Evolutionary conservation across 2,329 filamentous ascomycete species (phyloP).

Genomic region (Epichloe sp.): DNA sequence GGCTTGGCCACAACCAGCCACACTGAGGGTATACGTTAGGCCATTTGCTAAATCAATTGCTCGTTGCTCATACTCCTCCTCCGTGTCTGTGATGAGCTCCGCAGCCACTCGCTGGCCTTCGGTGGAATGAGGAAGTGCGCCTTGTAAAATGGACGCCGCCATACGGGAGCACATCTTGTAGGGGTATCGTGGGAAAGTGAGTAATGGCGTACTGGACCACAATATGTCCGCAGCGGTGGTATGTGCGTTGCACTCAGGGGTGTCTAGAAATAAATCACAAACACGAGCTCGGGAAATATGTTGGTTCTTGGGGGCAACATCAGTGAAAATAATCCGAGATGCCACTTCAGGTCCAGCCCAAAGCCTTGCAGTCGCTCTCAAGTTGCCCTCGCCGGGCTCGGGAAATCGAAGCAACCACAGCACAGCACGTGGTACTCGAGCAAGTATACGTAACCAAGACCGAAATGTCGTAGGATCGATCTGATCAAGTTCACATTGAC

Average conservation of each 20-base stretch:
- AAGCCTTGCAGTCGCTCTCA: constrained; percentile 61
- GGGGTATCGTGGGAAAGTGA: constrained; percentile 80
- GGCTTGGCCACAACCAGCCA: constrained; percentile 37
- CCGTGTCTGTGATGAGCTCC: constrained; percentile 66
- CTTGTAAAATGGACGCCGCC: constrained; percentile 86
- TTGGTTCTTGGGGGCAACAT: constrained; percentile 87
- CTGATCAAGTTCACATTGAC: constrained; percentile 28
- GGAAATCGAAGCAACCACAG: constrained; percentile 96
- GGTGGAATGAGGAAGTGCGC: constrained; percentile 62
- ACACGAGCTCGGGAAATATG: constrained; percentile 88
- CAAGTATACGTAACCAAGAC: constrained; percentile 84
- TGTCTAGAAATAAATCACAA: constrained; percentile 91
- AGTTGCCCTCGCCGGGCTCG: constrained; percentile 77
- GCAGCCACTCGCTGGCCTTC: constrained; percentile 54
- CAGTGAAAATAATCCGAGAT: constrained; percentile 80
- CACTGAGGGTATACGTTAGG: constrained; percentile 41
- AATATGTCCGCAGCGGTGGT: constrained; percentile 93
- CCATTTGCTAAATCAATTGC: constrained; percentile 55
- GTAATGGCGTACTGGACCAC: constrained; percentile 87
- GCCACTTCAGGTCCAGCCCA: constrained; percentile 86
- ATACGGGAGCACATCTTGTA: constrained; percentile 99
- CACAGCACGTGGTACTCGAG: constrained; percentile 72
- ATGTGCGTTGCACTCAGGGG: constrained; percentile 94
- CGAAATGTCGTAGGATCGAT: constrained; percentile 96
- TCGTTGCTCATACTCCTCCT: constrained; percentile 72